A percentile compares a stretch with the other conserved stretches of the same genome.
These are phyloP conservation scores for Russula olivacea DNA, from an alignment of 768 basidiomycete genomes.

Conservation along the genomic window DNA sequence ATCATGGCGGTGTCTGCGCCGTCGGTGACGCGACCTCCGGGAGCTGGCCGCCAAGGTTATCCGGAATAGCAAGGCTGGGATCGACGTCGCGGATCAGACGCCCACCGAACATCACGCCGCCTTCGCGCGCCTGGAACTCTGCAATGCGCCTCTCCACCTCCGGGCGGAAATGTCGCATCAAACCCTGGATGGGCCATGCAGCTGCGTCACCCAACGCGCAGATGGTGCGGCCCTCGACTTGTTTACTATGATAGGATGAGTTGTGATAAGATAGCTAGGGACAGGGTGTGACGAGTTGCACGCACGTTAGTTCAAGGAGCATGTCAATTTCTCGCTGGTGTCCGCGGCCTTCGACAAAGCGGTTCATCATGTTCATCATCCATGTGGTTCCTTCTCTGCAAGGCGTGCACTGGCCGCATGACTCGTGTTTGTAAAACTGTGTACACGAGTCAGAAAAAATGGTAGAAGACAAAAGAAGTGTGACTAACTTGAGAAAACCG, in stretches of 20 bases:
- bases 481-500: slow-evolving; percentile 69
- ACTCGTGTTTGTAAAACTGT: slow-evolving; percentile 44
- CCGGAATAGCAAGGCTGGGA: slow-evolving; percentile 63
- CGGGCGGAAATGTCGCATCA: slow-evolving; percentile 96
- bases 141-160: slow-evolving; percentile 87
- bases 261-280: not conserved
- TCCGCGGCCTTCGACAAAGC: slow-evolving; percentile 87
- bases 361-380: slow-evolving; percentile 99
- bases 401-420: slow-evolving; percentile 64
- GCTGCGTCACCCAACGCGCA: slow-evolving; percentile 97
- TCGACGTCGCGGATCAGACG: slow-evolving; percentile 61
- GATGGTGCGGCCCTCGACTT: slow-evolving; percentile 94
- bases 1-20: slow-evolving; percentile 2
- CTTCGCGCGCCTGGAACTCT: slow-evolving; percentile 58
- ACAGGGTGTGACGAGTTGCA: slow-evolving; percentile 16
- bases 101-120: slow-evolving; percentile 87
- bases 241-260: slow-evolving; percentile 55
- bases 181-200: slow-evolving; percentile 97
- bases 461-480: not conserved
- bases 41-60: slow-evolving; percentile 58
- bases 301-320: slow-evolving; percentile 89
- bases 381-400: slow-evolving; percentile 94
- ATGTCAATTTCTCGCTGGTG: slow-evolving; percentile 96
- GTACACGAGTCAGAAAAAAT: not conserved
- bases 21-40: slow-evolving; percentile 35